A percentile compares a stretch with the other conserved stretches of the same genome.
These are phyloP conservation scores for Thalassiosira exigua DNA, from an alignment of 352 stramenopile genomes.

Conservation along the genomic window DNA sequence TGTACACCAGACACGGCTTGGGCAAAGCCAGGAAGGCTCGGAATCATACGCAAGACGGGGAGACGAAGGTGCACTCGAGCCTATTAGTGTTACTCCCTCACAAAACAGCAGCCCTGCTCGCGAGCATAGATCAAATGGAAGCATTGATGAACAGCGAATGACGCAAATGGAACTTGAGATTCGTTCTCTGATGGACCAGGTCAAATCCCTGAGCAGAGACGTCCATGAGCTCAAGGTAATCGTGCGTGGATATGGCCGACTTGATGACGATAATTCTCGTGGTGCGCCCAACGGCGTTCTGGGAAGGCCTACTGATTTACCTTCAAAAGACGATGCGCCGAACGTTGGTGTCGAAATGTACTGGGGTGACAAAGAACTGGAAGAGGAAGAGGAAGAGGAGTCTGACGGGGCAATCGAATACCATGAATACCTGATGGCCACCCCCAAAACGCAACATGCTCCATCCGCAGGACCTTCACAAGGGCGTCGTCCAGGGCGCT, in stretches of 20 bases:
- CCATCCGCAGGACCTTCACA: too few relatives aligned
- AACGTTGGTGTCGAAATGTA: conserved; percentile 48
- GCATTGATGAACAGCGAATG: too few relatives aligned
- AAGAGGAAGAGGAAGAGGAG: conserved; percentile 8
- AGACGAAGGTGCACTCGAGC: too few relatives aligned
- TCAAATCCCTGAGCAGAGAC: conserved; percentile 21
- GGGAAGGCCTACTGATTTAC: neutral
- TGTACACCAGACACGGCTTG: neutral
- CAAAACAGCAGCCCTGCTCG: neutral
- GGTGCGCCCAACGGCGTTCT: neutral
- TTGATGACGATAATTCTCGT: neutral
- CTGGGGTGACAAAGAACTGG: conserved; percentile 26
- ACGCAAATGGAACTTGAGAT: conserved; percentile 30
- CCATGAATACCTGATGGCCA: neutral
- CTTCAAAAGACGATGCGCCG: conserved; percentile 19
- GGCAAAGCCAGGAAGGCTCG: neutral
- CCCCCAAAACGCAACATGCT: neutral
- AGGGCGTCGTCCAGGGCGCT: neutral
- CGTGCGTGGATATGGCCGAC: neutral
- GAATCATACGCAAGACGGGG: too few relatives aligned
- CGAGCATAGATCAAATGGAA: too few relatives aligned
- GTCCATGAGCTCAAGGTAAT: conserved; percentile 22
- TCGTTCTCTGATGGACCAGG: conserved; percentile 15
- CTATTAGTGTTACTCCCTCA: neutral
- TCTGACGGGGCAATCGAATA: neutral